Conservation (phyloP, 2,329 filamentous ascomycete species). For the Pseudogymnoascus pannorum region DNA sequence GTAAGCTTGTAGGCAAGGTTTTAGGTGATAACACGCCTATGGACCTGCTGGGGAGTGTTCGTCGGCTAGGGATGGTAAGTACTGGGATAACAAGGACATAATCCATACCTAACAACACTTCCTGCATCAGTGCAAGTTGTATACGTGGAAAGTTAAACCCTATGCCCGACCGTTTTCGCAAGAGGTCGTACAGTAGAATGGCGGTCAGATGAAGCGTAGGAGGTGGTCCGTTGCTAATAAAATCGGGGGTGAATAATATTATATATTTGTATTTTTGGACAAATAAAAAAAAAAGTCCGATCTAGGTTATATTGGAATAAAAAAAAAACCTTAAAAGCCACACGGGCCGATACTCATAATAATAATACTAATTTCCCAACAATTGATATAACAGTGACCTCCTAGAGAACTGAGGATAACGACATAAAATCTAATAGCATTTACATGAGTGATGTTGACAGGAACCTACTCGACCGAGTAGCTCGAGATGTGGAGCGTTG, state of each 20-base stretch:
- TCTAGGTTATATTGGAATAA: neutral
- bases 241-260: neutral
- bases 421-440: neutral
- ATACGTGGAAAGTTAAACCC: neutral
- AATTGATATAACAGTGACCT: neutral
- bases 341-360: neutral
- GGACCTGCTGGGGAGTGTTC: neutral
- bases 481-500: neutral
- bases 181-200: neutral
- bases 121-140: too few relatives aligned
- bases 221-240: neutral
- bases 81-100: neutral
- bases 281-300: too few relatives aligned
- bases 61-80: neutral
- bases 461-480: too few relatives aligned
- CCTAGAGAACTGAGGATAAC: neutral
- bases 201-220: neutral
- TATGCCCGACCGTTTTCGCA: neutral
- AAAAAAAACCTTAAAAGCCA: neutral
- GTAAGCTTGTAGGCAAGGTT: neutral
- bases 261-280: neutral
- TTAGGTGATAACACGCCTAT: neutral
- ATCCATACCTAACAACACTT: neutral
- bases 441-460: neutral
- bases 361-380: neutral